phyloP scores from a whole-genome alignment of 495 filamentous ascomycete genomes.

The Aspergillus nanangensis region DNA sequence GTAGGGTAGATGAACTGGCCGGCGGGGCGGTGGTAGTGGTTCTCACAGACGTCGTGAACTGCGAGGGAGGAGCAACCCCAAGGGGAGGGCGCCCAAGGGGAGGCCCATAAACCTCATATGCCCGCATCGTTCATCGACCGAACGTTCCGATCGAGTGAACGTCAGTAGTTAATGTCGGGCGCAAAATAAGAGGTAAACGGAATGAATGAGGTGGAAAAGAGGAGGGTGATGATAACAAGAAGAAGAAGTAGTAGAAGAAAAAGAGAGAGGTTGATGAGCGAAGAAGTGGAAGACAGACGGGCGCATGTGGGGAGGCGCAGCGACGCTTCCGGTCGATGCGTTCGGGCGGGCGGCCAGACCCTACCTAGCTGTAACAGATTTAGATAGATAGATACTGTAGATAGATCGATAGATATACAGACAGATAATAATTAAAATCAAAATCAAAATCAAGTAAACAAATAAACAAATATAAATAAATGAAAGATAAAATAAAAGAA shows the following conservation, averaged over 20 bases:
- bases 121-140: conserved; percentile 45
- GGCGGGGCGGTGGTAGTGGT: conserved; percentile 31
- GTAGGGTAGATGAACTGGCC: conserved; percentile 17
- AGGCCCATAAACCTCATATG: conserved; percentile 39
- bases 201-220: conserved; percentile 4
- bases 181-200: not conserved
- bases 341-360: not conserved
- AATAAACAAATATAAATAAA: too few species aligned
- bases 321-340: conserved; percentile 29
- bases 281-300: conserved; percentile 2
- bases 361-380: too few species aligned
- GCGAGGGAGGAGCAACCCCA: conserved; percentile 36
- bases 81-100: conserved; percentile 36
- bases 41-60: conserved; percentile 27
- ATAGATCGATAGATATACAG: too few species aligned
- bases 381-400: too few species aligned
- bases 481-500: too few species aligned
- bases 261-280: conserved; percentile 9
- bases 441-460: too few species aligned
- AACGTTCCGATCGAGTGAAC: not conserved
- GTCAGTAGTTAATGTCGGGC: not conserved
- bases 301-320: conserved; percentile 10
- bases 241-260: conserved; percentile 1
- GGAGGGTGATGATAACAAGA: conserved; percentile 2
- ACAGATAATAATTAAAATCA: too few species aligned